Base-by-base conservation (phyloP, 208 protist genomes). In the Tritrichomonas foetus region DNA sequence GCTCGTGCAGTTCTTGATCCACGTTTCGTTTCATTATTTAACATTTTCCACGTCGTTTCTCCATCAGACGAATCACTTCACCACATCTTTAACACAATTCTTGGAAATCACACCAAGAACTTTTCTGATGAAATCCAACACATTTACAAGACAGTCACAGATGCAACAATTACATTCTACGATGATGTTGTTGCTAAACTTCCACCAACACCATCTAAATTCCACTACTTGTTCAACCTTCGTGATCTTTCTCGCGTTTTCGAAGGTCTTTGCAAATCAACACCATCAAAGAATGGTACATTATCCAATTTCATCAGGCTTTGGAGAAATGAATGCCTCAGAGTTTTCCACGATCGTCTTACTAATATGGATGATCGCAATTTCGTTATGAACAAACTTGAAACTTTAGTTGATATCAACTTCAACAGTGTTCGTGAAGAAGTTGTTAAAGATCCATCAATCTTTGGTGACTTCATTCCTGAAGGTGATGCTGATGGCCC, bases 221-320 rank as follows among this genome's bases (percentile, higher is more conserved):
- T 99, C 95, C 98, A 99, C 95, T 99, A 99, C 95, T 97, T 99
- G 84, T 99, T 99, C 96, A 99, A 99, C 95, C 96, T 99, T 64
- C 96, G 98, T 94, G 98, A 99, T 95, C 95, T 99, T 30, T 98
- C 97, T 61, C 96, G 98, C 36, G 97, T 99, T 25, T 99, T 98
- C 95, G 98, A 99, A 95, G 98, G 98, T 47, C 95, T 99, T 16
- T 98, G 97, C 94, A 97, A 98, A 82, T 96, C 97, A 3, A 98
- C 97, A 13, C 95, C 96, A 22, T 97, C 98, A 69, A 98, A 97
- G 94, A 98, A 99, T 94, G n/a, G 84, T 13, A 95, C 95, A 8
- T 25, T 95, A 0, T 93, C 74, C 11, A 14, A 93, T 0, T 82
- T 99, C 55, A 95, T 99, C 44, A 97, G 98, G 0, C 95, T 99